phyloP scores from a whole-genome alignment of 495 filamentous ascomycete species.

The Xylaria venustula region DNA sequence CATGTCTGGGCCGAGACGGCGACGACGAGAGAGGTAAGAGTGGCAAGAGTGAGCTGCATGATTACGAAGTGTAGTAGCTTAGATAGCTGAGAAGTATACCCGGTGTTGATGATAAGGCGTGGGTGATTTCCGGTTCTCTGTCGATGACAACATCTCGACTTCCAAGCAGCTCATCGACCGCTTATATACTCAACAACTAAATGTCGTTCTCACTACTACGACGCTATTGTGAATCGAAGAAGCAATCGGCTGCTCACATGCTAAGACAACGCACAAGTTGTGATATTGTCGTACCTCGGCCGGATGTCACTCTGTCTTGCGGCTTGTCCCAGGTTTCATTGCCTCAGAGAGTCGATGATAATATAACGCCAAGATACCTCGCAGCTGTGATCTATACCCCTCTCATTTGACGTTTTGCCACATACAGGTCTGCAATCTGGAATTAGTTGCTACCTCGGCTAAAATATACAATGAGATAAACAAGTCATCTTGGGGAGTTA shows the following conservation, averaged over 20 bases:
- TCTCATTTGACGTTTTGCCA: too few relatives aligned
- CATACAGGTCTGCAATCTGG: too few relatives aligned
- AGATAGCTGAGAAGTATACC: background rate
- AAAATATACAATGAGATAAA: too few relatives aligned
- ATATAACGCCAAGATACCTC: too few relatives aligned
- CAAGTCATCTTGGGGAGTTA: too few relatives aligned
- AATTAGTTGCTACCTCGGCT: too few relatives aligned
- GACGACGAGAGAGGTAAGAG: background rate
- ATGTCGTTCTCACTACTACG: background rate
- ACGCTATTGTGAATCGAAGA: background rate
- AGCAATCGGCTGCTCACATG: background rate
- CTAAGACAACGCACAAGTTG: background rate
- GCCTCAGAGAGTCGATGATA: too few relatives aligned
- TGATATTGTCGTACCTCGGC: background rate
- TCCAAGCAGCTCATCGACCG: background rate
- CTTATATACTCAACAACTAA: background rate
- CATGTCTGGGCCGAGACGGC: conserved; percentile 4
- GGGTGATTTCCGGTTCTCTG: background rate
- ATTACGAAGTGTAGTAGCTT: background rate
- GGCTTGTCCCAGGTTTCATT: too few relatives aligned
- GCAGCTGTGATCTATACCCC: too few relatives aligned
- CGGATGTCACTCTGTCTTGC: background rate
- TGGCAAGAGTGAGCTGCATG: conserved; percentile 2
- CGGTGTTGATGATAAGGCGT: background rate
- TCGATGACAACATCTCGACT: background rate